Base-by-base conservation (phyloP, 2,329 filamentous ascomycete genomes). In the Ascomycota sp. region DNA sequence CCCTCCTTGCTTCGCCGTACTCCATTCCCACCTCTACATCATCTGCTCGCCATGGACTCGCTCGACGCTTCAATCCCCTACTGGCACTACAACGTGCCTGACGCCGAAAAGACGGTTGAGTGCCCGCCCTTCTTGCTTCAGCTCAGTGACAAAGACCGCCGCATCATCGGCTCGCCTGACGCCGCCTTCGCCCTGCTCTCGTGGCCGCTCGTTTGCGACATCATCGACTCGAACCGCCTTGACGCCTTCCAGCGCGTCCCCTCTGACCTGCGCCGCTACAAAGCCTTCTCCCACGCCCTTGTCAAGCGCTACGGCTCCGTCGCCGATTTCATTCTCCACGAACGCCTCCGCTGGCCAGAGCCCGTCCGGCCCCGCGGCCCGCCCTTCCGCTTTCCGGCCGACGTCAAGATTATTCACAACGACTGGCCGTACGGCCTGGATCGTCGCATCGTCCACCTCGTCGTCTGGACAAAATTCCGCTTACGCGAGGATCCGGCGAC, bases 361-460 rank as follows among this genome's bases (percentile, higher is more conserved):
- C 62, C 60, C 1, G 44, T 63, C 11, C 35, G 36, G 29, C 36
- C 54, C 7, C 41, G 44, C 4, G 47, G 45, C 12, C 40, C 35
- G 21, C 61, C 61, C 0, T 64, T 71, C 39, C 53, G 57, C 40
- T 46, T 42, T 11, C 30, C 30, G 35, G 52, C 52, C 1, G 57
- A 89, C 46, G 56, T 75, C 44, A 82, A 72, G 51, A 73, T 92
- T 32, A 53, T 92, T 29, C 70, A 68, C 55, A 95, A 95, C 48
- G 84, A 95, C 61, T 93, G 83, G 80, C 86, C 86, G 1, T 95
- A 93, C 47, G 83, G 81, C 0, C 62, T 93, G 35, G 81, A 89
- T 44, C 48, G 59, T 32, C 63, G 67, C 34, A 84, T 92, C 41
- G 68, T 80, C 11, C 86, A 93, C 50, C 60, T 93, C 3, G 80